Evolutionary conservation across 108 stramenopile species (phyloP).

Genomic region (Epithemia pelagica): DNA sequence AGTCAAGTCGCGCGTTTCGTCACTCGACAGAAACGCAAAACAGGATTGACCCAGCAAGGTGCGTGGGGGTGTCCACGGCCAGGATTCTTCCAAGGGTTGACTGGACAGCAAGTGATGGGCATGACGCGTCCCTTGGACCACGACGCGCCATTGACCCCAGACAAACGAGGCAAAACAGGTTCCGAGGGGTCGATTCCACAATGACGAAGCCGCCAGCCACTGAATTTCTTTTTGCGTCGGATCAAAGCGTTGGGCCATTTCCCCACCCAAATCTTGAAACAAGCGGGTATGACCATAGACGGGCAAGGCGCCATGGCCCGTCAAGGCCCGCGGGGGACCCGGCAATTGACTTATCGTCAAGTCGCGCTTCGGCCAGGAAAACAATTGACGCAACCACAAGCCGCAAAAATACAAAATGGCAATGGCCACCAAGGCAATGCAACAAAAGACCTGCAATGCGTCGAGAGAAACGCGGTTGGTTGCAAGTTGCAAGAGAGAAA

Average conservation of each 20-base stretch:
- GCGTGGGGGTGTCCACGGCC: conserved; percentile 18
- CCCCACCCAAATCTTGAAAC: conserved; percentile 15
- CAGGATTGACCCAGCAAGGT: conserved; percentile 23
- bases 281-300: conserved; percentile 26
- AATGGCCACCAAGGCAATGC: conserved; percentile 14
- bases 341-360: conserved; percentile 2
- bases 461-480: too few species aligned
- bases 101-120: conserved; percentile 12
- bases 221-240: conserved; percentile 18
- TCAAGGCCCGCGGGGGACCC: conserved; percentile 20
- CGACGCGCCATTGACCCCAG: conserved; percentile 28
- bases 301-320: conserved; percentile 24
- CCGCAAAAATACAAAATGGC: conserved; percentile 17
- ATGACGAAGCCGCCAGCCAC: neutral
- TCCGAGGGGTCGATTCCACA: conserved; percentile 12
- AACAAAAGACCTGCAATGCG: conserved; percentile 15
- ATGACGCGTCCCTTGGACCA: conserved; percentile 15
- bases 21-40: conserved; percentile 7
- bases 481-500: too few species aligned
- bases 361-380: conserved; percentile 23
- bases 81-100: conserved; percentile 15
- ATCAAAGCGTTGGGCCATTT: conserved; percentile 14
- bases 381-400: conserved; percentile 21
- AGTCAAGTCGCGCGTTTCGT: conserved; percentile 10
- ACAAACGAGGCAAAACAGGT: conserved; percentile 19